Evolutionary conservation across 2,329 filamentous ascomycete genomes (phyloP).

Genomic region (Colletotrichum sp.): DNA sequence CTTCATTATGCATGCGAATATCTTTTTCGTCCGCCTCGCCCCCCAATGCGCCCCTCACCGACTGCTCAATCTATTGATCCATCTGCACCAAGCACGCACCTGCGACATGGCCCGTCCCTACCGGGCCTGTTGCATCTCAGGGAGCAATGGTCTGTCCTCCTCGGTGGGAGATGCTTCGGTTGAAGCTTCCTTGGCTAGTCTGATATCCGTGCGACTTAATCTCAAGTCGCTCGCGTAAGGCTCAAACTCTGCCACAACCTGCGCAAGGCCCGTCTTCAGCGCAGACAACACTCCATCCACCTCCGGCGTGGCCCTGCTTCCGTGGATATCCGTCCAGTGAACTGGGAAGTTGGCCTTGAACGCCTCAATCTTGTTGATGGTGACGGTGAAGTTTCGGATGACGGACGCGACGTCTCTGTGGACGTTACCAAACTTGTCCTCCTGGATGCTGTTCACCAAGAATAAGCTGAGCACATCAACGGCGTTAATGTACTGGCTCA

Average conservation of each 20-base stretch:
- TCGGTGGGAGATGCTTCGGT: slow-evolving; percentile 27
- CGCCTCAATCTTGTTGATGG: slow-evolving; percentile 71
- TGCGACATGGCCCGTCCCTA: neutral
- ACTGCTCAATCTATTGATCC: neutral
- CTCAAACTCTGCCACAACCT: slow-evolving; percentile 74
- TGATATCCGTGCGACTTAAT: slow-evolving; percentile 73
- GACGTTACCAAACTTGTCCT: slow-evolving; percentile 88
- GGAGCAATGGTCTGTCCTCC: slow-evolving; percentile 11
- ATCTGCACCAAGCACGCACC: neutral
- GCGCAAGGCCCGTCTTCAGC: slow-evolving; percentile 68
- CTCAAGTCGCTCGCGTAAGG: slow-evolving; percentile 75
- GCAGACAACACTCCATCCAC: slow-evolving; percentile 73
- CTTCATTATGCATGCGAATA: slow-evolving; percentile 9
- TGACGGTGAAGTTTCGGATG: slow-evolving; percentile 73
- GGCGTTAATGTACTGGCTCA: slow-evolving; percentile 73
- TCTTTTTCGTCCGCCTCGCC: neutral
- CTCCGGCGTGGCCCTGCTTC: slow-evolving; percentile 61
- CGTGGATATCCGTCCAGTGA: slow-evolving; percentile 82
- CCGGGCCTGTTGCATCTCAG: slow-evolving; percentile 34
- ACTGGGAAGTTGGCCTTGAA: slow-evolving; percentile 65
- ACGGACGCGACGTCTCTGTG: slow-evolving; percentile 79
- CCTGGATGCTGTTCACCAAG: slow-evolving; percentile 73
- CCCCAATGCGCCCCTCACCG: slow-evolving; percentile 1
- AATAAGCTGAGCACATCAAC: slow-evolving; percentile 73
- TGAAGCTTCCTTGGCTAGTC: slow-evolving; percentile 73